phyloP scores from a whole-genome alignment of 768 basidiomycete genomes.

The Daedaleopsis sinensis region DNA sequence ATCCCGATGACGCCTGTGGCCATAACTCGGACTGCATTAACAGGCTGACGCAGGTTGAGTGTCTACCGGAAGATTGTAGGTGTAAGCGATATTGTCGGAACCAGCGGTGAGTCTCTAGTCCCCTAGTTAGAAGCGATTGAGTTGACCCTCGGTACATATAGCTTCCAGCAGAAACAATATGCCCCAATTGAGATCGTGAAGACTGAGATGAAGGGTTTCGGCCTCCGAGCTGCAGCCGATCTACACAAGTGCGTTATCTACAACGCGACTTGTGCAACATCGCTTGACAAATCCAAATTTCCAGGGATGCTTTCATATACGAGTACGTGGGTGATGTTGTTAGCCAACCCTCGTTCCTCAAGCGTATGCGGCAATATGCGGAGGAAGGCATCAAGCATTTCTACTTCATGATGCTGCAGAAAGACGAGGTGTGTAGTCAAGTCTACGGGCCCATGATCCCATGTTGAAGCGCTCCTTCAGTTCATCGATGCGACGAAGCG shows the following conservation, averaged over 20 bases:
- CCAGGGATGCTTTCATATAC: constrained; percentile 90
- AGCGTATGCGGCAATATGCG: constrained; percentile 93
- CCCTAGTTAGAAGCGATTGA: no score
- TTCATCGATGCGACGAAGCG: constrained; percentile 98
- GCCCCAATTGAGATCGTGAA: constrained; percentile 86
- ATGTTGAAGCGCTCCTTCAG: constrained; percentile 41
- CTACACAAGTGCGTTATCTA: constrained; percentile 57
- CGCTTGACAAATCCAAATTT: background rate
- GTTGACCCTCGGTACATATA: constrained; percentile 42
- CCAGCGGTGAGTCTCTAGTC: constrained; percentile 68
- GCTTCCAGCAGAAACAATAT: constrained; percentile 88
- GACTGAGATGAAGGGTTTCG: constrained; percentile 96
- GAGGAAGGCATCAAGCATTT: constrained; percentile 94
- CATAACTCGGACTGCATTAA: constrained; percentile 94
- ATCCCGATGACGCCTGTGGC: constrained; percentile 75
- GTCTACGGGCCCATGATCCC: background rate
- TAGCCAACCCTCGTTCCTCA: constrained; percentile 81
- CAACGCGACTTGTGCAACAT: background rate
- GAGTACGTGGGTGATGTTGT: constrained; percentile 99
- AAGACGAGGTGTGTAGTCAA: constrained; percentile 75
- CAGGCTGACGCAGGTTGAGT: constrained; percentile 95
- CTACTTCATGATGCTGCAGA: constrained; percentile 99
- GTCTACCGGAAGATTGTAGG: constrained; percentile 86
- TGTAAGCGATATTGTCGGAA: constrained; percentile 85
- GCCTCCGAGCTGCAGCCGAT: constrained; percentile 76